These are phyloP conservation scores for Populus simonii DNA, from an alignment of 345 rosid genomes.

Conservation along the genomic window DNA sequence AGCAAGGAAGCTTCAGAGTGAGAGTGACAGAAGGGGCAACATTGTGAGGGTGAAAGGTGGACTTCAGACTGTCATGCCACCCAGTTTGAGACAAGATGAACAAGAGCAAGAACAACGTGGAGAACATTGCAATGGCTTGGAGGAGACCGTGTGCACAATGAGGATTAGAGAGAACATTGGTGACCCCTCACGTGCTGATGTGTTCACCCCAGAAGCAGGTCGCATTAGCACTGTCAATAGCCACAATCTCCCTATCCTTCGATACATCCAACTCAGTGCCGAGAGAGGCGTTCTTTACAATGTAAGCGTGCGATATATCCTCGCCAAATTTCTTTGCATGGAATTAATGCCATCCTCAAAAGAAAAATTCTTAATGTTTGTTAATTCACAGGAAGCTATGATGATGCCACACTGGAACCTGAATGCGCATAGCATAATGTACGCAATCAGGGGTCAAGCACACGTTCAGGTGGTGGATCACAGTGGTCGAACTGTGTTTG, in stretches of 20 bases:
- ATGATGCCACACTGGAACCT: conserved; percentile 61
- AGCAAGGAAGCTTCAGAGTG: conserved; percentile 46
- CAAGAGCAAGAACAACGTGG: background rate
- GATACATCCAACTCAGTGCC: conserved; percentile 52
- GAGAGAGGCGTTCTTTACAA: conserved; percentile 43
- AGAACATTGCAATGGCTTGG: conserved; percentile 51
- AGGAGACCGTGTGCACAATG: conserved; percentile 73
- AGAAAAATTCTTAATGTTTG: background rate
- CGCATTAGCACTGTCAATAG: conserved; percentile 53
- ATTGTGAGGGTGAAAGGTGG: conserved; percentile 52
- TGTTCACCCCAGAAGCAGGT: conserved; percentile 54
- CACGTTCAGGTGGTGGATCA: conserved; percentile 56
- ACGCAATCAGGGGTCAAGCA: conserved; percentile 51
- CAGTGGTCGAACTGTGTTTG: conserved; percentile 50
- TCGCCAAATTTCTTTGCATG: background rate
- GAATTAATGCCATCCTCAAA: background rate
- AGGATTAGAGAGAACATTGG: conserved; percentile 58
- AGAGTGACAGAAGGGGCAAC: conserved; percentile 47
- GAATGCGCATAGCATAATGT: conserved; percentile 62
- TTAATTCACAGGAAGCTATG: conserved; percentile 47
- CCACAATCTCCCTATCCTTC: conserved; percentile 59
- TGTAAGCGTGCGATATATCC: conserved; percentile 4
- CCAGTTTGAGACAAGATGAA: conserved; percentile 17
- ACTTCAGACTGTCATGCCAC: conserved; percentile 38
- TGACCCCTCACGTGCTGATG: conserved; percentile 54